A percentile compares a stretch with the other conserved stretches of the same genome.
These are phyloP conservation scores for Daldinia caldariorum DNA, from an alignment of 495 filamentous ascomycete genomes.

Conservation along the genomic window DNA sequence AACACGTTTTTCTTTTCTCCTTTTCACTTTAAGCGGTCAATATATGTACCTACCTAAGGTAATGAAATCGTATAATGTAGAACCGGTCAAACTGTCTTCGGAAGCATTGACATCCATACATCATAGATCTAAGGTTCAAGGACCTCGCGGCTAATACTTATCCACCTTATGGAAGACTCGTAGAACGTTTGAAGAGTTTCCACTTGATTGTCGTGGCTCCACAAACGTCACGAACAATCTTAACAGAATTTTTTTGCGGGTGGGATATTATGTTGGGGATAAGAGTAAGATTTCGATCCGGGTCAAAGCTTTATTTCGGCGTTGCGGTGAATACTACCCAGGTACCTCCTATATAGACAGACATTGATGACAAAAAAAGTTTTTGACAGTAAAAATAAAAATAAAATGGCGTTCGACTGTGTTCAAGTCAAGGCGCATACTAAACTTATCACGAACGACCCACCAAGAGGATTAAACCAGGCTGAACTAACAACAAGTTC, in stretches of 20 bases:
- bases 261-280: constrained; percentile 40
- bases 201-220: constrained; percentile 40
- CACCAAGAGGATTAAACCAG: constrained; percentile 19
- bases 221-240: constrained; percentile 37
- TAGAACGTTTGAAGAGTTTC: constrained; percentile 38
- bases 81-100: background rate
- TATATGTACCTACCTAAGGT: too few relatives aligned
- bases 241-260: constrained; percentile 24
- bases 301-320: constrained; percentile 37
- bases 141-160: constrained; percentile 4
- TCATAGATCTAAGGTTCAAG: constrained; percentile 9
- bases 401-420: constrained; percentile 21
- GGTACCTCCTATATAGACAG: too few relatives aligned
- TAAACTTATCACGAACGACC: constrained; percentile 16
- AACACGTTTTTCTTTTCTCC: background rate
- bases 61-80: constrained; percentile 11
- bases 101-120: background rate
- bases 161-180: constrained; percentile 40
- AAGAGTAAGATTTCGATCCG: constrained; percentile 38
- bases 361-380: too few relatives aligned
- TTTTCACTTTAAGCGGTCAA: constrained; percentile 13
- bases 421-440: constrained; percentile 21
- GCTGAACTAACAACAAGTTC: constrained; percentile 33
- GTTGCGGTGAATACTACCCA: constrained; percentile 41
- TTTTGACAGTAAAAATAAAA: constrained; percentile 12